These are phyloP conservation scores for Hypoxylon sp. DNA, from an alignment of 2,329 filamentous ascomycete species.

Conservation along the genomic window DNA sequence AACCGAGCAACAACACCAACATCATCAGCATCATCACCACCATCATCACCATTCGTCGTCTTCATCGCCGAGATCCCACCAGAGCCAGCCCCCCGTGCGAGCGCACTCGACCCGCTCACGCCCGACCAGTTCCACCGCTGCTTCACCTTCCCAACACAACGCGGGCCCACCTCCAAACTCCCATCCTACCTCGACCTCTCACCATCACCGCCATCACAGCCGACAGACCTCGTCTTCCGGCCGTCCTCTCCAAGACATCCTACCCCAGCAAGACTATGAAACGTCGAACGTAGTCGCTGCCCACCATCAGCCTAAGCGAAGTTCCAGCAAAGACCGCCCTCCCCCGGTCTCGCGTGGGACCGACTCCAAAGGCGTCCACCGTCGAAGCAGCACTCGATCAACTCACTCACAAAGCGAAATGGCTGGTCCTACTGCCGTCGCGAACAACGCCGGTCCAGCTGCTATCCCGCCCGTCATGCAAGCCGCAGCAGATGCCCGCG, in stretches of 20 bases:
- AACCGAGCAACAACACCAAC: conserved; percentile 44
- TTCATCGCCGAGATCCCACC: conserved; percentile 50
- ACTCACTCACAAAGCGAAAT: conserved; percentile 61
- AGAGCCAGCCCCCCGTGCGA: conserved; percentile 52
- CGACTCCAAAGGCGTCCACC: conserved; percentile 64
- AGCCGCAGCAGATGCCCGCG: conserved; percentile 63
- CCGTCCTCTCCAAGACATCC: conserved; percentile 61
- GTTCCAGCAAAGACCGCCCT: conserved; percentile 74
- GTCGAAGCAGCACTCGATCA: conserved; percentile 66
- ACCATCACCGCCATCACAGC: conserved; percentile 58
- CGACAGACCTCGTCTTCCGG: conserved; percentile 59
- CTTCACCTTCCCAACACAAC: conserved; percentile 42
- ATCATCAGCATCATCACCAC: conserved; percentile 51
- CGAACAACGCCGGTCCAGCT: conserved; percentile 68
- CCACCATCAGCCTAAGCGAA: conserved; percentile 72
- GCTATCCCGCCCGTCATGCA: conserved; percentile 65
- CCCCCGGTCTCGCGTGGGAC: conserved; percentile 67
- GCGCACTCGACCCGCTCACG: conserved; percentile 58
- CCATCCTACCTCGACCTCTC: conserved; percentile 51
- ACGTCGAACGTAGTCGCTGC: conserved; percentile 71
- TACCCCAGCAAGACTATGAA: conserved; percentile 79
- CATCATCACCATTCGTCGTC: conserved; percentile 53
- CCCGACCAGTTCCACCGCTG: conserved; percentile 51
- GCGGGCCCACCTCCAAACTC: conserved; percentile 46
- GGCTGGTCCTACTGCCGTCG: conserved; percentile 64